A percentile compares a stretch with the other conserved stretches of the same genome.
Conservation (phyloP, 140 eudicot species). For the Senecio squalidus region DNA sequence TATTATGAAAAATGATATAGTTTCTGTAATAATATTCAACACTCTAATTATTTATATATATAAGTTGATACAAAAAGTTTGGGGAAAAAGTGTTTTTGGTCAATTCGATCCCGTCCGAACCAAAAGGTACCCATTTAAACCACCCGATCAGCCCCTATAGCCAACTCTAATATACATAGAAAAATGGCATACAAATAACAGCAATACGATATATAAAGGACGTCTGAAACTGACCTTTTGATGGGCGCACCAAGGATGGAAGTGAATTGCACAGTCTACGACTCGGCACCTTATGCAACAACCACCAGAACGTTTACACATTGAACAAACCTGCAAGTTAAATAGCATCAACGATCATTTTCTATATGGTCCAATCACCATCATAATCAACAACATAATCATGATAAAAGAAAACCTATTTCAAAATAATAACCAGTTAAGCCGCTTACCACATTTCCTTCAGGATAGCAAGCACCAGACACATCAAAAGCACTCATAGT, state of each 20-base stretch:
- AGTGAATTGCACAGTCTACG: constrained; percentile 34
- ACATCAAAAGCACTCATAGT: constrained; percentile 74
- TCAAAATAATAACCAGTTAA: not conserved
- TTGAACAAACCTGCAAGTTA: constrained; percentile 43
- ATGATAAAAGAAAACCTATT: not conserved
- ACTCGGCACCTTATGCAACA: constrained; percentile 57
- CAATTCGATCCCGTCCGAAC: too few relatives aligned
- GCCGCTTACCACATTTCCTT: constrained; percentile 39
- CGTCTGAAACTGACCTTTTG: constrained; percentile 35
- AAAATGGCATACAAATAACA: not conserved
- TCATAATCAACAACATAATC: constrained; percentile 8
- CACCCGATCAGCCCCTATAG: not conserved
- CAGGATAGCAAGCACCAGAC: constrained; percentile 39
- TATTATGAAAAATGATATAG: too few relatives aligned
- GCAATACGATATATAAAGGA: constrained; percentile 3
- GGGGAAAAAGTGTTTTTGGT: too few relatives aligned
- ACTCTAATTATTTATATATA: too few relatives aligned
- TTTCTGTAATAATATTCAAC: too few relatives aligned
- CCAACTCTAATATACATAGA: not conserved
- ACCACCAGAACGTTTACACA: constrained; percentile 65
- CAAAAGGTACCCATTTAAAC: too few relatives aligned
- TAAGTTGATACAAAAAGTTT: too few relatives aligned
- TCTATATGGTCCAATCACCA: not conserved
- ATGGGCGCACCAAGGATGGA: constrained; percentile 79
- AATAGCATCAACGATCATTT: not conserved